These are phyloP conservation scores for Melanogaster broomeanus DNA, from an alignment of 768 basidiomycete species.

Conservation along the genomic window DNA sequence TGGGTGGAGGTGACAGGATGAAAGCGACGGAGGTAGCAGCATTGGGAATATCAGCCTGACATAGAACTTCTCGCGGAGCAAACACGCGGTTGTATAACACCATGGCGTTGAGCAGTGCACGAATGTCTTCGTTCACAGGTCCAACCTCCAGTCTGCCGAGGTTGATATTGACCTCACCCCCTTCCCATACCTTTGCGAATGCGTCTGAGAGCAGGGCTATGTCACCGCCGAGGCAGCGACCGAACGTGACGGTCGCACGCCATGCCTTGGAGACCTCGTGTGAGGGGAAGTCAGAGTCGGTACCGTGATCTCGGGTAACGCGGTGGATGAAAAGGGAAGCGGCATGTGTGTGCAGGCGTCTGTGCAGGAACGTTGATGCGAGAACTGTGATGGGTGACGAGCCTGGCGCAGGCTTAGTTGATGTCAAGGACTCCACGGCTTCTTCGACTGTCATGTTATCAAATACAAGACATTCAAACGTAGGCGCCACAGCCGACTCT, in stretches of 20 bases:
- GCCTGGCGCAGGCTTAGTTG: constrained; percentile 9
- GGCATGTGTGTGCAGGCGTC: constrained; percentile 53
- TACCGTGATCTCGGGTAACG: constrained; percentile 29
- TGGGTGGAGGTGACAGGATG: constrained; percentile 62
- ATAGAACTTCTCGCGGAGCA: constrained; percentile 29
- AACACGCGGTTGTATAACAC: constrained; percentile 66
- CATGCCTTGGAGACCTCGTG: constrained; percentile 38
- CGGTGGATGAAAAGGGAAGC: constrained; percentile 54
- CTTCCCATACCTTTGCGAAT: constrained; percentile 60
- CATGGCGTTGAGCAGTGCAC: constrained; percentile 57
- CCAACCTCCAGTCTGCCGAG: constrained; percentile 33
- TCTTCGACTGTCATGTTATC: constrained; percentile 52
- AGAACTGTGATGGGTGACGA: constrained; percentile 50
- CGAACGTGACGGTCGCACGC: constrained; percentile 54
- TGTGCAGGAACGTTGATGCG: constrained; percentile 50
- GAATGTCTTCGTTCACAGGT: constrained; percentile 46
- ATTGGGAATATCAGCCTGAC: constrained; percentile 1
- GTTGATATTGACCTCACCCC: constrained; percentile 26
- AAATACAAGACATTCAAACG: constrained; percentile 59
- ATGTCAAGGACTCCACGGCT: constrained; percentile 44
- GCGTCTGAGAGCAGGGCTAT: constrained; percentile 53
- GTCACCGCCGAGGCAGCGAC: constrained; percentile 62
- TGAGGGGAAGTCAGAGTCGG: constrained; percentile 14
- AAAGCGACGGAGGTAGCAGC: constrained; percentile 32
- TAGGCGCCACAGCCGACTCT: constrained; percentile 32